A percentile compares a stretch with the other conserved stretches of the same genome.
These are phyloP conservation scores for Lithospermum erythrorhizon DNA, from an alignment of 257 asterid species.

Conservation along the genomic window DNA sequence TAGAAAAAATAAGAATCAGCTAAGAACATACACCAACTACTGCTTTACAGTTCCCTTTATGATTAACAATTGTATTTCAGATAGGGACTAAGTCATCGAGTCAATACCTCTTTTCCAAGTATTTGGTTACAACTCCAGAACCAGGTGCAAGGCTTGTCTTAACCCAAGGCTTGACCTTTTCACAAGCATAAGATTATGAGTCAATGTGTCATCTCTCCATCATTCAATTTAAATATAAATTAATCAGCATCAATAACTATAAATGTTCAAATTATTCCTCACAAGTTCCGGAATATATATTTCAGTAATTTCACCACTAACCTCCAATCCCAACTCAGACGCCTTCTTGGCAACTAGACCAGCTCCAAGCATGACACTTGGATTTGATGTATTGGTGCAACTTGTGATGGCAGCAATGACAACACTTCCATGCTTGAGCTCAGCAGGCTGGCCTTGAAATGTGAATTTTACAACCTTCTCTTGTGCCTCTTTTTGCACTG, in stretches of 20 bases:
- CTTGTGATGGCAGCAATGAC: conserved; percentile 95
- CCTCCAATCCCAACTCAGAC: conserved; percentile 83
- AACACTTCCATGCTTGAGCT: conserved; percentile 86
- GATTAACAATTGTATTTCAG: too few species aligned
- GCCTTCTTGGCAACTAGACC: conserved; percentile 96
- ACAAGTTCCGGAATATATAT: neutral
- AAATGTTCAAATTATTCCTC: neutral
- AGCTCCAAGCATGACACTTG: conserved; percentile 99
- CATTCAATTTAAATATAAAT: too few species aligned
- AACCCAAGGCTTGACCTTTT: conserved; percentile 93
- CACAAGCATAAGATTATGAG: conserved; percentile 5
- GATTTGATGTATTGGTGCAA: conserved; percentile 94
- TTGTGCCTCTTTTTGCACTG: conserved; percentile 65
- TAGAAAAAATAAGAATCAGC: neutral
- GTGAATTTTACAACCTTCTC: conserved; percentile 66
- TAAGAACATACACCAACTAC: neutral
- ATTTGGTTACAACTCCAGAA: conserved; percentile 91
- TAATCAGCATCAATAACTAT: neutral
- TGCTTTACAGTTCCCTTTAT: too few species aligned
- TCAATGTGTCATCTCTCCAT: neutral
- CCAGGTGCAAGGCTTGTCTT: conserved; percentile 99
- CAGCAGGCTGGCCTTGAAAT: conserved; percentile 62
- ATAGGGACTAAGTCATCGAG: neutral
- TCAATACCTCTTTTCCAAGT: conserved; percentile 64
- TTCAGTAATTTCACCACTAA: conserved; percentile 23